phyloP scores from a whole-genome alignment of 2,329 filamentous ascomycete species.

The Mycosphaerella arachidis region DNA sequence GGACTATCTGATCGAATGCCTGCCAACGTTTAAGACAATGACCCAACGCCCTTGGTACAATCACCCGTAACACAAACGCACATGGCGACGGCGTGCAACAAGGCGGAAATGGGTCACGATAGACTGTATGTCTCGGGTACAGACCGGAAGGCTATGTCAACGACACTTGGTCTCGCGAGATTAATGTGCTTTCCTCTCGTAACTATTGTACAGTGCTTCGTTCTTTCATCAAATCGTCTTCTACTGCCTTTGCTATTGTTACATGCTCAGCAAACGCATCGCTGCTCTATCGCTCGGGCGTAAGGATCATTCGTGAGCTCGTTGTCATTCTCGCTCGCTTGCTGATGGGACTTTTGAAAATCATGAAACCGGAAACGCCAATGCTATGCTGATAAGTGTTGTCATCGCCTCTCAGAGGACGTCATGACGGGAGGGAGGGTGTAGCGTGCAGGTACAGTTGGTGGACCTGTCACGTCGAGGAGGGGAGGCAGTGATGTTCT shows the following conservation, averaged over 20 bases:
- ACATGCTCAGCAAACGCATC: conserved; percentile 1
- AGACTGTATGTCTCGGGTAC: conserved; percentile 5
- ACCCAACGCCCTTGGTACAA: neutral
- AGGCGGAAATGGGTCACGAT: neutral
- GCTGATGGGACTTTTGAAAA: neutral
- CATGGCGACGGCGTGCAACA: neutral
- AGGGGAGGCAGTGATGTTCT: conserved; percentile 27
- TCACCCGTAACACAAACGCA: neutral
- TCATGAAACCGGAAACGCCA: neutral
- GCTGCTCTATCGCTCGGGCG: neutral
- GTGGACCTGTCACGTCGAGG: conserved; percentile 23
- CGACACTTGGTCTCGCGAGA: conserved; percentile 1
- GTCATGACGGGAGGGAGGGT: conserved; percentile 31
- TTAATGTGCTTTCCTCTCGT: neutral
- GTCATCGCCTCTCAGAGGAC: conserved; percentile 23
- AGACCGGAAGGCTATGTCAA: conserved; percentile 5
- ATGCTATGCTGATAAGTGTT: conserved; percentile 1
- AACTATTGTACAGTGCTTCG: neutral
- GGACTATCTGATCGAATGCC: no score
- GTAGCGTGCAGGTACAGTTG: conserved; percentile 19
- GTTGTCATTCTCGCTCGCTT: neutral
- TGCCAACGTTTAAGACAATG: neutral
- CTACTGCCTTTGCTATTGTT: neutral
- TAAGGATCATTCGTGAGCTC: conserved; percentile 5
- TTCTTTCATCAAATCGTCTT: neutral